Conservation (phyloP, 1,139 yeast genomes). For the Candida dubliniensis region DNA sequence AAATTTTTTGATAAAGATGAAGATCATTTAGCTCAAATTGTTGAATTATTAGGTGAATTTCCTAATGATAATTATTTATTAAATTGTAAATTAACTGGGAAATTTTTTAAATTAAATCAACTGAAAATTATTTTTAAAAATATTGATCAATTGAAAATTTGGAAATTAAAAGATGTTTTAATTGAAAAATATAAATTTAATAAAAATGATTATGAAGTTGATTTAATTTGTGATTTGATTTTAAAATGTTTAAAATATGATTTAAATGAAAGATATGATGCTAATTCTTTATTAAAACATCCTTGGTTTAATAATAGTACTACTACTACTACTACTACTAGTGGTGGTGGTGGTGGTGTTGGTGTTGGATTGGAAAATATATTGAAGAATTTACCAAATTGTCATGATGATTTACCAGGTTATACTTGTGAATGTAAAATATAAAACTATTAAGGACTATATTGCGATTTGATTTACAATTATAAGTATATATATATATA, state of each 20-base stretch:
- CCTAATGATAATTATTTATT: slow-evolving; percentile 51
- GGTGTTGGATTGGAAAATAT: not conserved
- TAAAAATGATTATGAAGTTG: slow-evolving; percentile 30
- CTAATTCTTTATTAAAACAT: slow-evolving; percentile 40
- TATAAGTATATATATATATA: too few relatives aligned
- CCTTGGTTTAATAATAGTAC: slow-evolving; percentile 40
- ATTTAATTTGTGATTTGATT: slow-evolving; percentile 37
- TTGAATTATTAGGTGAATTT: slow-evolving; percentile 61
- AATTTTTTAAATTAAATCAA: slow-evolving; percentile 50
- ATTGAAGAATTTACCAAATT: slow-evolving; percentile 15
- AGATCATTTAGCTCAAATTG: slow-evolving; percentile 81
- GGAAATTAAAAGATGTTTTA: slow-evolving; percentile 68
- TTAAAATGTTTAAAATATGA: slow-evolving; percentile 38
- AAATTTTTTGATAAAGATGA: slow-evolving; percentile 67
- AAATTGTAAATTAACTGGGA: slow-evolving; percentile 52
- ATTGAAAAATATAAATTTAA: slow-evolving; percentile 53
- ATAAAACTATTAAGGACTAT: too few relatives aligned
- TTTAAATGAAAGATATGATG: slow-evolving; percentile 39
- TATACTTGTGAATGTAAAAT: slow-evolving; percentile 23
- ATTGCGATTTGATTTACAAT: too few relatives aligned
- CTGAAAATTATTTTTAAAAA: slow-evolving; percentile 45
- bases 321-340: slow-evolving; percentile 10
- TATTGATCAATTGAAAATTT: slow-evolving; percentile 63
- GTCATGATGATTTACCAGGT: slow-evolving; percentile 28
- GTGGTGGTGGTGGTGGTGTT: too few relatives aligned